Base-by-base conservation (phyloP, 257 asterid species). In the Nicotiana knightiana region DNA sequence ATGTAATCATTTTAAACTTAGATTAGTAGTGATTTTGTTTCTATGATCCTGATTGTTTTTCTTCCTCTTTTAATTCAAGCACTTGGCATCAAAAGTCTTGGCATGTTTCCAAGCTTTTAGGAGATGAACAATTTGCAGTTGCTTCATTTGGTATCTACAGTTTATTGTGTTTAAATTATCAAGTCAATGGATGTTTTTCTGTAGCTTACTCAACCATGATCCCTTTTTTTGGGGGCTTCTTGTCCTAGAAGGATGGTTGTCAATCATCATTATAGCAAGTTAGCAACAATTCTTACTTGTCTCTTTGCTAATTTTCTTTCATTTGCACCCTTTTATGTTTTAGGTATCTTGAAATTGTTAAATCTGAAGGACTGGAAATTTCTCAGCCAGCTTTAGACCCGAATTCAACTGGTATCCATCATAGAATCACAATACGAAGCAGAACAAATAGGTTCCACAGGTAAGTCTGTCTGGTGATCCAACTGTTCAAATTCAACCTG, bases 331-430 rank as follows among this genome's bases (percentile, higher is more conserved):
- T 43, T 33, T 51, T 43, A 28, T 28, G 28, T 48, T 64, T 46
- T 83, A 95, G 99, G 90, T 96, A 96, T 83, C 91, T 96, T 79
- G 86, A 88, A 82, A 94, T 96, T 43, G 90, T 96, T 51, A 94
- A 89, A 88, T 89, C 97, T 13, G 93, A 85, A 90, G 98, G 98
- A 35, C 90, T 96, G 24, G 98, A 94, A 83, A 94, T 96, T 86
- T 96, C 99, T 71, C 99, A 96, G 92, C 99, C 99, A 30, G 99
- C 99, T 82, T 87, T 96, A 89, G 98, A 94, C 89, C 99, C 99
- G 61, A 92, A 96, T 88, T 96, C 99, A 32, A 92, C 98, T 53
- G 99, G 97, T 68, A 96, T 96, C 88, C 99, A 96, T 81, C 99
- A 93, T 86, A 90, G 95, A 85, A 96, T 96, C 84, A 96, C 99